These are phyloP conservation scores for Phlyctochytrium planicorne DNA, from an alignment of 192 early-diverging fungal species.

Conservation along the genomic window DNA sequence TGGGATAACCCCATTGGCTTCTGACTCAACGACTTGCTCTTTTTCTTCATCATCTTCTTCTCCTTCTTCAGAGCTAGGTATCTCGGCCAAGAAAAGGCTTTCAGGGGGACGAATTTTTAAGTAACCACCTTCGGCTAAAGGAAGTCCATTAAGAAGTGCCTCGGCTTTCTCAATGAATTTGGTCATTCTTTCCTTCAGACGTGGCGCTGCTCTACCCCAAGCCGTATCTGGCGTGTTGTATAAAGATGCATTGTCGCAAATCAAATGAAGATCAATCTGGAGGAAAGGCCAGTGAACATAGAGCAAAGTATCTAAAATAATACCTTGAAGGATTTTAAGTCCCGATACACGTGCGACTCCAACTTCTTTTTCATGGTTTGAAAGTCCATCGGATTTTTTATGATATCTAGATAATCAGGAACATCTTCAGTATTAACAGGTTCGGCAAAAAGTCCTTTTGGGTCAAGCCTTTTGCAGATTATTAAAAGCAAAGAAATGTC, in stretches of 20 bases:
- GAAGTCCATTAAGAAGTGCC: no score
- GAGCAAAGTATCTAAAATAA: constrained; percentile 3
- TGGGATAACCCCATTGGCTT: no score
- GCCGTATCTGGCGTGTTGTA: constrained; percentile 75
- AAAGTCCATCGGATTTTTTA: constrained; percentile 79
- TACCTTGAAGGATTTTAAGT: constrained; percentile 63
- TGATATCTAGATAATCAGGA: constrained; percentile 73
- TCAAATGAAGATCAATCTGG: constrained; percentile 56
- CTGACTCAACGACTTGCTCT: constrained; percentile 3
- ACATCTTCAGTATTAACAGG: constrained; percentile 68
- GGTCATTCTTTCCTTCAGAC: constrained; percentile 42
- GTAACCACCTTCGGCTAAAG: no score
- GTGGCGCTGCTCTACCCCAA: constrained; percentile 65
- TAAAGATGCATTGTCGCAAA: constrained; percentile 69
- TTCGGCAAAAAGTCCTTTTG: constrained; percentile 61
- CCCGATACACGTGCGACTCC: constrained; percentile 51
- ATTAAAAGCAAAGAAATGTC: constrained; percentile 9
- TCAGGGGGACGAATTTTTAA: no score
- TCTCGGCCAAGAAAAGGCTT: no score
- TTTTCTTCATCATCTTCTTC: constrained; percentile 3
- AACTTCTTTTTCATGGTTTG: constrained; percentile 61
- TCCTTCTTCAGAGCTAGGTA: background rate
- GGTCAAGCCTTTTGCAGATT: constrained; percentile 52
- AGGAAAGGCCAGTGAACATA: background rate
- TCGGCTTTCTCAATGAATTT: no score